Evolutionary conservation across 192 early-diverging fungal species (phyloP).

Genomic region (Rhizophagus sp.): DNA sequence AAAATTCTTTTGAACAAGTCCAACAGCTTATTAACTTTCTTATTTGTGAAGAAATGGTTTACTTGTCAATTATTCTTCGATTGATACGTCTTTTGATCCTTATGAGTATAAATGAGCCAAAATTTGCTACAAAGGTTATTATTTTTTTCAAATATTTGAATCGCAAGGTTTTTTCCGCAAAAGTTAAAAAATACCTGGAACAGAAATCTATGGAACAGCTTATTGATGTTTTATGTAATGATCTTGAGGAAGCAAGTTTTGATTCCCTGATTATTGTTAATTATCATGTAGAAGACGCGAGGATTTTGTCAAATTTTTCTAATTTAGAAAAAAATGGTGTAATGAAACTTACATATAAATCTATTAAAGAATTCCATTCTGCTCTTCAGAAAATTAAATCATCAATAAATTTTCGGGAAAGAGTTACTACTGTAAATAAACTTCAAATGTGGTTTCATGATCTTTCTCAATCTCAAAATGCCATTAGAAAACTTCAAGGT

Average conservation of each 20-base stretch:
- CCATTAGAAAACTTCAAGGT: constrained; percentile 9
- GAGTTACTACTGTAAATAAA: background rate
- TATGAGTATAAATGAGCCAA: constrained; percentile 14
- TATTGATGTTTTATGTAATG: background rate
- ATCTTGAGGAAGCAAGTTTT: background rate
- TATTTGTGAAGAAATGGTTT: background rate
- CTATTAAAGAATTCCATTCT: constrained; percentile 1
- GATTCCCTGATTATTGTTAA: constrained; percentile 15
- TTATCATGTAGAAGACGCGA: background rate
- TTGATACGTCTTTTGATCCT: constrained; percentile 18
- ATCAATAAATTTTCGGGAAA: background rate
- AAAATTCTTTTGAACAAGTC: background rate
- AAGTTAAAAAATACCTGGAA: background rate
- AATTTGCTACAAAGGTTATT: background rate
- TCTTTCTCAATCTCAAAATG: background rate
- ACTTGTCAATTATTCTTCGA: constrained; percentile 3
- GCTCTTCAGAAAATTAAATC: constrained; percentile 1
- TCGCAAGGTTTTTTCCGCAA: background rate
- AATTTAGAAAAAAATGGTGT: background rate
- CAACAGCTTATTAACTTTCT: background rate
- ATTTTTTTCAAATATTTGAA: constrained; percentile 3
- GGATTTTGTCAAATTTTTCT: background rate
- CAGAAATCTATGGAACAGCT: background rate
- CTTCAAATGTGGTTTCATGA: background rate
- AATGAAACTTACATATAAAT: background rate